A percentile compares a stretch with the other conserved stretches of the same genome.
phyloP scores from a whole-genome alignment of 108 stramenopile genomes.

The Skeletonema marinoi region DNA sequence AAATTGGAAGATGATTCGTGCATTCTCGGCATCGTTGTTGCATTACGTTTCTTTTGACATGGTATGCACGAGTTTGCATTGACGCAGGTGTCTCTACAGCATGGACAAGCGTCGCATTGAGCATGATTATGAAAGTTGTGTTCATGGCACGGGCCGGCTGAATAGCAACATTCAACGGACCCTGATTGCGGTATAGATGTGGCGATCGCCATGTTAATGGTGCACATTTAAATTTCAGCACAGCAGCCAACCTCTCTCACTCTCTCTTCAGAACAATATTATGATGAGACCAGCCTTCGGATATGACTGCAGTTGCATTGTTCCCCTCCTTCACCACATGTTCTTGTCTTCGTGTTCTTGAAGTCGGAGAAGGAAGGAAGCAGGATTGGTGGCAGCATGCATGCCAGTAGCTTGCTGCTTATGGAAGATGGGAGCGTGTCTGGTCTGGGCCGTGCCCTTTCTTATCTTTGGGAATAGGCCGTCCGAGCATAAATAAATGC shows the following conservation, averaged over 20 bases:
- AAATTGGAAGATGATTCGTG: conserved; percentile 12
- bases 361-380: no score
- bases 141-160: not conserved
- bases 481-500: no score
- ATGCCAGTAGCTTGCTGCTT: no score
- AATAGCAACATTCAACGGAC: not conserved
- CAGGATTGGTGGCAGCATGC: no score
- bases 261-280: no score
- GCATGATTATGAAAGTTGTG: not conserved
- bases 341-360: no score
- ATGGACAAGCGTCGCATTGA: conserved; percentile 52
- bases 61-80: conserved; percentile 23
- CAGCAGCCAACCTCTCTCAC: not conserved
- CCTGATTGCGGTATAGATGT: not conserved
- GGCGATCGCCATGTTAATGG: not conserved
- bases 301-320: no score
- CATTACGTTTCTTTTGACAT: conserved; percentile 41
- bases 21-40: conserved; percentile 2
- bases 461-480: no score
- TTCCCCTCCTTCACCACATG: no score
- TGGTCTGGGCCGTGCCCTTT: no score
- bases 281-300: no score
- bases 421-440: no score
- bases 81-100: conserved; percentile 44
- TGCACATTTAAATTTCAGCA: not conserved